Percentiles rank a stretch among this genome's conserved stretches.
phyloP scores from a whole-genome alignment of 129 eudicot species.

The Pittosporum tobira region DNA sequence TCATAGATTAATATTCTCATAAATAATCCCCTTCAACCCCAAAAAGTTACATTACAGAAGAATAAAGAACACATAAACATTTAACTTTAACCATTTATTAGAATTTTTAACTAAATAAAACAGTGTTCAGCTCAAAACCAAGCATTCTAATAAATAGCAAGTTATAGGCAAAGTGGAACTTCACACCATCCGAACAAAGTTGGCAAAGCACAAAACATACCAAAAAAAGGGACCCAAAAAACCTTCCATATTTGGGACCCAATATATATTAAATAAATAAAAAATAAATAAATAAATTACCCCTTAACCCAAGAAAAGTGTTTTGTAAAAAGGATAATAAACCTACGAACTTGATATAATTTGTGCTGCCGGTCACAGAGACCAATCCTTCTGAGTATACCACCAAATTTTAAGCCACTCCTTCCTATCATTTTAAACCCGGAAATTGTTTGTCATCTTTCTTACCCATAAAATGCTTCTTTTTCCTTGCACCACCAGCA shows the following conservation, averaged over 20 bases:
- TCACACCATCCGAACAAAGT: too few species aligned
- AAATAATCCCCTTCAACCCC: too few species aligned
- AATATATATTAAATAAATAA: too few species aligned
- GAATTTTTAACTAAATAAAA: too few species aligned
- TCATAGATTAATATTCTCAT: too few species aligned
- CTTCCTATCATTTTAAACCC: not conserved
- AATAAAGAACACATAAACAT: too few species aligned
- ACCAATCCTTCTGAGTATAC: conserved; percentile 3
- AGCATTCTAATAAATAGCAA: too few species aligned
- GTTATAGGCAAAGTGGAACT: too few species aligned
- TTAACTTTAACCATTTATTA: too few species aligned
- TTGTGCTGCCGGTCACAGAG: not conserved
- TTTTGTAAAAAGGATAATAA: not conserved
- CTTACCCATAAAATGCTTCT: conserved; percentile 22
- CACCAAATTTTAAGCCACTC: not conserved
- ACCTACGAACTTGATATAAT: not conserved
- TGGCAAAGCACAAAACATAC: too few species aligned
- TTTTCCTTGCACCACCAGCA: conserved; percentile 34
- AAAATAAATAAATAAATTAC: not conserved
- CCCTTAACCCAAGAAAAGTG: not conserved
- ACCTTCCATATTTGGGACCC: not conserved
- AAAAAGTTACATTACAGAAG: too few species aligned
- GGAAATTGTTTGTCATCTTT: conserved; percentile 6
- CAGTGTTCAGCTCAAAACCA: too few species aligned
- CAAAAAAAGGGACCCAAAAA: not conserved